Percentiles rank a stretch among this genome's conserved stretches.
Conservation (phyloP, 306 rosid genomes). For the Pyrus pyrifolia region DNA sequence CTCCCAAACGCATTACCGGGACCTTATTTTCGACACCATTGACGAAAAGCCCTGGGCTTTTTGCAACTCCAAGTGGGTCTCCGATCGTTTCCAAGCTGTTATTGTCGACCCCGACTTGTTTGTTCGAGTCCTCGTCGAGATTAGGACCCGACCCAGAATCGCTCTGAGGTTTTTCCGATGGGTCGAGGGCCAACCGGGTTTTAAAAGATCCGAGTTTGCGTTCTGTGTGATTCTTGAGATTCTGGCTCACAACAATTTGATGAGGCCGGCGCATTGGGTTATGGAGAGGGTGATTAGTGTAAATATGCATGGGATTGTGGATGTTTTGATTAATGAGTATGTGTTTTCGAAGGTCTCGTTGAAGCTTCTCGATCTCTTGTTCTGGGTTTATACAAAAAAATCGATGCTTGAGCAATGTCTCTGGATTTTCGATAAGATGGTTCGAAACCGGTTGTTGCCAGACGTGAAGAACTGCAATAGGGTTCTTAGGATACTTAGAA, state of each 20-base stretch:
- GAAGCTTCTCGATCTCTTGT: background rate
- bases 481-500: background rate
- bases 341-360: background rate
- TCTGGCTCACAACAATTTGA: background rate
- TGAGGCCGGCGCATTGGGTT: background rate
- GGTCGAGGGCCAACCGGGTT: slow-evolving; percentile 16
- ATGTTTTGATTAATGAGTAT: background rate
- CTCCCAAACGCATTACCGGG: slow-evolving; percentile 22
- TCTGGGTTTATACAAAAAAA: background rate
- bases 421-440: background rate
- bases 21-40: slow-evolving; percentile 43
- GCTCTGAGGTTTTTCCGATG: slow-evolving; percentile 70
- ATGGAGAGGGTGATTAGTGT: background rate
- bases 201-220: background rate
- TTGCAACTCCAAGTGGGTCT: slow-evolving; percentile 11
- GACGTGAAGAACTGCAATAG: background rate
- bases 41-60: slow-evolving; percentile 34
- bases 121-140: slow-evolving; percentile 41
- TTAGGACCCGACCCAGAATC: slow-evolving; percentile 32
- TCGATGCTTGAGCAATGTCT: background rate
- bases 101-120: slow-evolving; percentile 48
- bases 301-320: background rate
- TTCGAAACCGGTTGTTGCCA: background rate
- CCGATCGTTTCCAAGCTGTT: slow-evolving; percentile 37
- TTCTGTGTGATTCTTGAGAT: background rate